phyloP scores from a whole-genome alignment of 228 moss, liverwort and hornwort genomes.

The Sphagnum magellanicum region DNA sequence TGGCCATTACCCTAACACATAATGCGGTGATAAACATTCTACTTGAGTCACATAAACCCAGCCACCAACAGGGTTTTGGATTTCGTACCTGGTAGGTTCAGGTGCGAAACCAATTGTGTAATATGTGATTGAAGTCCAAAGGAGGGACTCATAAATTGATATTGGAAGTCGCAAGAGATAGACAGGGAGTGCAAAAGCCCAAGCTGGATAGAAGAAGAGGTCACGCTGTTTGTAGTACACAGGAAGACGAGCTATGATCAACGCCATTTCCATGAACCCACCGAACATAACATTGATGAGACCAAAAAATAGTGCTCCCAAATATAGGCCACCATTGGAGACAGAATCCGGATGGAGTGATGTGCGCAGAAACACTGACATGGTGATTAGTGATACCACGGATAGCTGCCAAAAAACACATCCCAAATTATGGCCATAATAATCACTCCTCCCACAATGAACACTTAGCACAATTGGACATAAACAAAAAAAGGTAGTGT shows the following conservation, averaged over 20 bases:
- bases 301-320: conserved; percentile 80
- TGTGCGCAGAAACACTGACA: conserved; percentile 65
- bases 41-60: too few species aligned
- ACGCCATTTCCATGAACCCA: conserved; percentile 79
- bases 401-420: conserved; percentile 36
- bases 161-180: conserved; percentile 60
- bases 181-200: conserved; percentile 70
- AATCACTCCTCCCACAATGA: not conserved
- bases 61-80: too few species aligned
- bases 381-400: conserved; percentile 65
- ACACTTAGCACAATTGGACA: not conserved
- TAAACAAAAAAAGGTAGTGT: not conserved
- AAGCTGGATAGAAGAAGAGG: conserved; percentile 75
- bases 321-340: conserved; percentile 39
- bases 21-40: too few species aligned
- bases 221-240: conserved; percentile 82
- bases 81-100: conserved; percentile 39
- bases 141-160: conserved; percentile 60
- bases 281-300: conserved; percentile 90
- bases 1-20: too few species aligned
- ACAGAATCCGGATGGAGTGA: conserved; percentile 20
- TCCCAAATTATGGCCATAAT: too few species aligned
- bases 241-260: conserved; percentile 70
- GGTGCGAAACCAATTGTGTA: conserved; percentile 75
- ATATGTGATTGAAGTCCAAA: conserved; percentile 63